These are phyloP conservation scores for Endogone sp. DNA, from an alignment of 192 early-diverging fungal species.

Conservation along the genomic window DNA sequence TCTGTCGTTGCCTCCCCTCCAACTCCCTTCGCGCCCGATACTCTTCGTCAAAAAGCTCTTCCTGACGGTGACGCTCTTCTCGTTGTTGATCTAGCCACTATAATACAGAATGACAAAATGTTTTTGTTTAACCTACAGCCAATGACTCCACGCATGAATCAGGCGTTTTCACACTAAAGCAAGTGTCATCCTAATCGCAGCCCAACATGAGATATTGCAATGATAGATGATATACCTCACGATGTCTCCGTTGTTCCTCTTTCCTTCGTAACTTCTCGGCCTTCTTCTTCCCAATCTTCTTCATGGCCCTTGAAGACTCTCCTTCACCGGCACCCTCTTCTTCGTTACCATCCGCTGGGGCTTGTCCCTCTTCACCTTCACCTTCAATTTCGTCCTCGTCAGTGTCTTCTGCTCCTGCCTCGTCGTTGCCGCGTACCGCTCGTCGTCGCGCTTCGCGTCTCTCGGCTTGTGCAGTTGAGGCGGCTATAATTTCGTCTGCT, in stretches of 20 bases:
- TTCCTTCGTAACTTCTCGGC: conserved; percentile 32
- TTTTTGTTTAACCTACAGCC: neutral
- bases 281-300: conserved; percentile 34
- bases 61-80: conserved; percentile 29
- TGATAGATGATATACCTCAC: conserved; percentile 30
- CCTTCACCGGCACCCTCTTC: conserved; percentile 20
- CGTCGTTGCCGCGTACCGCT: neutral
- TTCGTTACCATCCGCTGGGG: neutral
- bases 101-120: neutral
- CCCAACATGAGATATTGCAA: neutral
- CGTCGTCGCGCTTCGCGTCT: neutral
- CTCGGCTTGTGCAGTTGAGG: neutral
- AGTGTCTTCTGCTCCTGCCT: neutral
- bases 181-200: neutral
- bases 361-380: neutral
- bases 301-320: conserved; percentile 6
- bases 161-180: neutral
- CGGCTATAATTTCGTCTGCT: neutral
- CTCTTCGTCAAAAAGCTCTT: conserved; percentile 21
- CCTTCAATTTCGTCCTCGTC: neutral
- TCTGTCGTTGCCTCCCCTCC: neutral
- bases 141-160: neutral
- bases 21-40: neutral
- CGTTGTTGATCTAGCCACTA: conserved; percentile 31
- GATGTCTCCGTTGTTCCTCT: conserved; percentile 32